These are phyloP conservation scores for Fusarium graminum DNA, from an alignment of 2,329 filamentous ascomycete species.

Conservation along the genomic window DNA sequence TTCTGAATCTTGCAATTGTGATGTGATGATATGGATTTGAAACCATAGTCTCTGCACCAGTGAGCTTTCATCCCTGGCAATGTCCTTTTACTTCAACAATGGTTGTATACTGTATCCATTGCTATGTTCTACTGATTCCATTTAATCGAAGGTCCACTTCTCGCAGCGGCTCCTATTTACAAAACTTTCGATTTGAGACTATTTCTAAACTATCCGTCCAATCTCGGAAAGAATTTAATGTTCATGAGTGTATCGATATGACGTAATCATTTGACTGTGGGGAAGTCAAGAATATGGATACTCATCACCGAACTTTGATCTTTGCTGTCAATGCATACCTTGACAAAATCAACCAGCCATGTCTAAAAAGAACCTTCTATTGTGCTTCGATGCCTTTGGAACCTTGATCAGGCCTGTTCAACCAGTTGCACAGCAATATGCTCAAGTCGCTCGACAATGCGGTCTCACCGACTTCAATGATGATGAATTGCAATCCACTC, in stretches of 20 bases:
- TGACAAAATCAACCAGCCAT: slow-evolving; percentile 39
- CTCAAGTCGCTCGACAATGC: slow-evolving; percentile 38
- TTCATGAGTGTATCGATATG: background rate
- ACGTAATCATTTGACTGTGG: slow-evolving; percentile 20
- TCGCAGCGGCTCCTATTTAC: no score
- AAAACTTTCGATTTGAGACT: no score
- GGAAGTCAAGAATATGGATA: background rate
- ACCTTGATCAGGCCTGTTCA: slow-evolving; percentile 31
- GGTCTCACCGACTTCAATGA: slow-evolving; percentile 32
- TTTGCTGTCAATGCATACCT: no score
- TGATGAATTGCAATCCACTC: slow-evolving; percentile 31
- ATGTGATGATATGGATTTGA: background rate
- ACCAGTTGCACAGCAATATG: slow-evolving; percentile 35
- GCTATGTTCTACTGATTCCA: no score
- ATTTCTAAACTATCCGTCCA: no score
- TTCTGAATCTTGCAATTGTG: background rate
- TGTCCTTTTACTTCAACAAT: no score
- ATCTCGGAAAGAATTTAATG: no score
- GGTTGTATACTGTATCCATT: no score
- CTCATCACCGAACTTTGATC: background rate
- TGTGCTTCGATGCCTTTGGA: slow-evolving; percentile 43
- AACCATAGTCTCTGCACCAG: no score
- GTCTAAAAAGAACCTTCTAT: slow-evolving; percentile 46
- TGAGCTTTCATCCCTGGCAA: no score
- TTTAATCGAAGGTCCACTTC: no score